Evolutionary conservation across 2,329 filamentous ascomycete species (phyloP), one percentile per base, ranked within the genome.

Genomic region (Cordyceps cicadae): DNA sequence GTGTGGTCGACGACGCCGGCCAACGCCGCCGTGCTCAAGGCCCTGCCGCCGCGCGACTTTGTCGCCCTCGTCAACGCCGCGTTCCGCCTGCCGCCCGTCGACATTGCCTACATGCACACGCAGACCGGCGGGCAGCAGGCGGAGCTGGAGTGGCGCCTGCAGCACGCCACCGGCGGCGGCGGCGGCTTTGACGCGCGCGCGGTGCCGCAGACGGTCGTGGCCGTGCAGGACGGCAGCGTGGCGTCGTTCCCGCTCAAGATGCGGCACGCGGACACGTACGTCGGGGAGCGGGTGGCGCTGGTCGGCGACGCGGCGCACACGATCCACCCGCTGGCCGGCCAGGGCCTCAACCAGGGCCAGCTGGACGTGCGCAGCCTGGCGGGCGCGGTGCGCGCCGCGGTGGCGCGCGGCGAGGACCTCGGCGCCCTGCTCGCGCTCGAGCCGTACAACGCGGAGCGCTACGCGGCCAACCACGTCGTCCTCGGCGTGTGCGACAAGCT

Each of bases 251-350:
- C 94, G 0, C 82, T 99, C 19, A 90, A 88, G 70, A 81, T 97
- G 77, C 87, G 92, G 32, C 94, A 99, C 71, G 92, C 93, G n/a
- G 90, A 95, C 69, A 91, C 90, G 1, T 99, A 99, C 71, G 89
- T 90, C 48, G 89, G 87, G 45, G 91, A 96, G 69, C 87, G 94
- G n/a, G 80, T 97, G 9, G 94, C 92, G 0, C 83, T 99, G 1
- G 85, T 99, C 41, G 94, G 94, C 63, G 94, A 99, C 66, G 94
- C 94, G 1, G 94, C 94, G 8, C 94, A 99, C 72, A 96, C 92
- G 1, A 87, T 96, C 65, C 94, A 99, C 72, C 94, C 94, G 0
- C 86, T 99, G 4, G 94, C 91, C 1, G 94, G 94, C 0, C 94
- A 97, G 74, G 94, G 94, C 1, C 80, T 99, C 15, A 99, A 99